Base-by-base conservation (phyloP, 169 alveolate species). In the Plasmodium yoelii region DNA sequence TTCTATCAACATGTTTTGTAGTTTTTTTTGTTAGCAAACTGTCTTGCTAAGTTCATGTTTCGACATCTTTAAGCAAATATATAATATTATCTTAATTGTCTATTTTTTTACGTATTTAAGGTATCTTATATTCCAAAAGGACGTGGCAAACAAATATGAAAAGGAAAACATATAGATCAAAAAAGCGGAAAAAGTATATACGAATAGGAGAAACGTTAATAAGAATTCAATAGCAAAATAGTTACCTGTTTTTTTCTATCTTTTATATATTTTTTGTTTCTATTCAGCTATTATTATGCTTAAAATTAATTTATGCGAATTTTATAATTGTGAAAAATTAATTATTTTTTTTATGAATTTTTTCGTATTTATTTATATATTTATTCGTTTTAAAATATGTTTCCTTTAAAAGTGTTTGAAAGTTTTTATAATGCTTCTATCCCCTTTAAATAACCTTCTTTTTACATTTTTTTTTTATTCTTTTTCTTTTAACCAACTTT, bases 111-210 rank as follows among this genome's bases (percentile, higher is more conserved):
- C 22, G 13, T 49, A 63, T 75, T 75, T 61, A 51, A 75, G 88
- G 88, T 46, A 65, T 57, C 22, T 44, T 75, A 56, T 82, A 71
- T 60, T 5, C 77, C 44, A 65, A 59, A 57, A 75, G 94, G 64
- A 93, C 94, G 3, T 93, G 95, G 95, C 94, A 82, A 18, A 93
- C 95, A 22, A 93, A 93, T 65, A 93, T 93, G 95, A 86, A 92
- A 57, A 82, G 93, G 86, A 82, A 75, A 34, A 93, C 95, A 24
- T 93, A 93, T 71, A 82, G 92, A 60, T 87, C 94, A 67, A 71
- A 87, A 59, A 56, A 65, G 42, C 67, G 93, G 46, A 93, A 93
- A 67, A 86, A 93, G 53, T 93, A 74, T 77, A 93, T 93, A 26
- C 73, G 95, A 61, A 67, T 93, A 15, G 94, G 94, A 13, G 95